These are phyloP conservation scores for Pueraria montana DNA, from an alignment of 306 rosid genomes.

Conservation along the genomic window DNA sequence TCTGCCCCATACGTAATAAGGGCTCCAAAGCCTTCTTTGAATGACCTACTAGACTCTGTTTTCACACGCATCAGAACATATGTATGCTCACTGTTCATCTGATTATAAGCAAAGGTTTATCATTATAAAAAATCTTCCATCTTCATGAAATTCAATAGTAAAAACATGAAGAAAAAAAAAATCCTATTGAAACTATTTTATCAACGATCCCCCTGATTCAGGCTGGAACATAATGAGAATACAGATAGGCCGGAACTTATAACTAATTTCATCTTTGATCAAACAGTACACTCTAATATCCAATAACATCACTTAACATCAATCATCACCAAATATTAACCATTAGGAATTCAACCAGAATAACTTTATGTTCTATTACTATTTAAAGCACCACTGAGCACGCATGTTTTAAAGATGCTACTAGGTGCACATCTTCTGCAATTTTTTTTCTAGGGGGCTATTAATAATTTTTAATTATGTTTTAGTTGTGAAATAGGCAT, in stretches of 20 bases:
- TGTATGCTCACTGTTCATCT: background rate
- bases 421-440: background rate
- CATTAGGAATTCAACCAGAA: background rate
- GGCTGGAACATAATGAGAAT: background rate
- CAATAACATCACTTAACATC: background rate
- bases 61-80: background rate
- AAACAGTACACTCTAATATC: background rate
- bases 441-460: background rate
- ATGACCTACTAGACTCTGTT: background rate
- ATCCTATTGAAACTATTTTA: background rate
- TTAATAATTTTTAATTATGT: background rate
- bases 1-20: background rate
- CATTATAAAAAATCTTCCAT: background rate
- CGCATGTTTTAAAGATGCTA: background rate
- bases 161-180: background rate
- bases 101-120: conserved; percentile 8
- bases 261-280: background rate
- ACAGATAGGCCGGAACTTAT: background rate
- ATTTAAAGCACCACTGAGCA: background rate
- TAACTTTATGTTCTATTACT: background rate
- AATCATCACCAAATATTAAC: background rate
- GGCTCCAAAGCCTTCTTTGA: background rate
- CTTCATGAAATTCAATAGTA: background rate
- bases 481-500: background rate
- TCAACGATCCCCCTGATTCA: conserved; percentile 2